These are phyloP conservation scores for Coccinonectria pachysandricola DNA, from an alignment of 2,329 filamentous ascomycete genomes.

Conservation along the genomic window DNA sequence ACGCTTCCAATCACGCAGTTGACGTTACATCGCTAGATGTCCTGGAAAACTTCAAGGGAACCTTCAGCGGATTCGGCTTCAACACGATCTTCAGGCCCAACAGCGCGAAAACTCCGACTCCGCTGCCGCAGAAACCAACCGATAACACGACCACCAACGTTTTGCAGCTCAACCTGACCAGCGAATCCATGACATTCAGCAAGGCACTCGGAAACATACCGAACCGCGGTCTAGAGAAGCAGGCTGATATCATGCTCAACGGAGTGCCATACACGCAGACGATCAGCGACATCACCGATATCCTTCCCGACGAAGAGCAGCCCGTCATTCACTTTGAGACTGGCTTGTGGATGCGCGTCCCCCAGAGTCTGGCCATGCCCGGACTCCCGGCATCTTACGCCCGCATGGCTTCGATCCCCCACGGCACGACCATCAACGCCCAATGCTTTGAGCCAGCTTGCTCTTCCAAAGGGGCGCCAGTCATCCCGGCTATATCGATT, in stretches of 20 bases:
- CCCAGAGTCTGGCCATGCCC: constrained; percentile 15
- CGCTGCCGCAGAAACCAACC: constrained; percentile 6
- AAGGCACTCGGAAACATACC: constrained; percentile 23
- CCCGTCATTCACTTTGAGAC: constrained; percentile 30
- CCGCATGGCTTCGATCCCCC: constrained; percentile 33
- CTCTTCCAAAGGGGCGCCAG: constrained; percentile 10
- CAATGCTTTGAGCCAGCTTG: constrained; percentile 19
- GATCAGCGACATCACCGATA: constrained; percentile 23
- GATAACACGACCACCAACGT: constrained; percentile 18
- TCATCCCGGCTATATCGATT: constrained; percentile 13
- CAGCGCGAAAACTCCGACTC: constrained; percentile 13
- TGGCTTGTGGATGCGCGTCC: constrained; percentile 30
- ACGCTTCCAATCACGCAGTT: too few species aligned
- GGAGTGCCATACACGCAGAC: constrained; percentile 27
- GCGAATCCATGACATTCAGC: constrained; percentile 24
- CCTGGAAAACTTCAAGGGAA: constrained; percentile 17
- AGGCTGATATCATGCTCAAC: constrained; percentile 25
- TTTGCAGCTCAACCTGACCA: constrained; percentile 29
- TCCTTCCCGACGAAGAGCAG: constrained; percentile 10
- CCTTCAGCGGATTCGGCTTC: constrained; percentile 24
- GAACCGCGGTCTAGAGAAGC: constrained; percentile 26
- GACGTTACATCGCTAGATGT: constrained; percentile 13
- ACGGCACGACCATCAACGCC: constrained; percentile 33
- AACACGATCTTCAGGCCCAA: constrained; percentile 29
- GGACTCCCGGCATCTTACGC: constrained; percentile 15